These are phyloP conservation scores for Coniella vitis DNA, from an alignment of 2,329 filamentous ascomycete species.

Conservation along the genomic window DNA sequence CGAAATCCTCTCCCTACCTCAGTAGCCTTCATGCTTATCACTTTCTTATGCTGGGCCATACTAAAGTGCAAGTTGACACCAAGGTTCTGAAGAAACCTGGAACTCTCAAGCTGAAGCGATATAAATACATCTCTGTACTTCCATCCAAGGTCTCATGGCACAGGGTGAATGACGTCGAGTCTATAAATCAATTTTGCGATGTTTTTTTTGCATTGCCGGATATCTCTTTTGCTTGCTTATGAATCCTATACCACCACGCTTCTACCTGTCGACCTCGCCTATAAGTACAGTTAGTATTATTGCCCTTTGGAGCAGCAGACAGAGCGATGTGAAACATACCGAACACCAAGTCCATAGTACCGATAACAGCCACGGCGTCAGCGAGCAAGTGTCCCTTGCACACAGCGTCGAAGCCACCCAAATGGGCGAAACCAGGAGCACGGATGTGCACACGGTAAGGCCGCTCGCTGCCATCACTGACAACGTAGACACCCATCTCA, in stretches of 20 bases:
- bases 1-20: too few species aligned
- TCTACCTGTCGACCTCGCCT: slow-evolving; percentile 58
- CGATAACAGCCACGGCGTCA: slow-evolving; percentile 93
- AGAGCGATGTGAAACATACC: slow-evolving; percentile 45
- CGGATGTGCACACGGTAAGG: slow-evolving; percentile 97
- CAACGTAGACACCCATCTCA: slow-evolving; percentile 96
- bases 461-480: slow-evolving; percentile 92
- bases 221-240: not conserved
- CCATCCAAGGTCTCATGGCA: too few species aligned
- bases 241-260: slow-evolving; percentile 13
- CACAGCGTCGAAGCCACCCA: slow-evolving; percentile 90
- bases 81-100: too few species aligned
- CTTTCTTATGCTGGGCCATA: too few species aligned
- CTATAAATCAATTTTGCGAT: slow-evolving; percentile 4
- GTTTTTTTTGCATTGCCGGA: slow-evolving; percentile 11
- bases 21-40: too few species aligned
- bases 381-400: slow-evolving; percentile 87
- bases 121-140: too few species aligned
- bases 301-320: not conserved
- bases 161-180: not conserved
- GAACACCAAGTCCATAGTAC: slow-evolving; percentile 84
- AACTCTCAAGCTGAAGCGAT: too few species aligned
- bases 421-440: slow-evolving; percentile 91
- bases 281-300: slow-evolving; percentile 27
- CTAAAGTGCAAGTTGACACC: too few species aligned